These are phyloP conservation scores for Glonium stellatum DNA, from an alignment of 495 filamentous ascomycete species.

Conservation along the genomic window DNA sequence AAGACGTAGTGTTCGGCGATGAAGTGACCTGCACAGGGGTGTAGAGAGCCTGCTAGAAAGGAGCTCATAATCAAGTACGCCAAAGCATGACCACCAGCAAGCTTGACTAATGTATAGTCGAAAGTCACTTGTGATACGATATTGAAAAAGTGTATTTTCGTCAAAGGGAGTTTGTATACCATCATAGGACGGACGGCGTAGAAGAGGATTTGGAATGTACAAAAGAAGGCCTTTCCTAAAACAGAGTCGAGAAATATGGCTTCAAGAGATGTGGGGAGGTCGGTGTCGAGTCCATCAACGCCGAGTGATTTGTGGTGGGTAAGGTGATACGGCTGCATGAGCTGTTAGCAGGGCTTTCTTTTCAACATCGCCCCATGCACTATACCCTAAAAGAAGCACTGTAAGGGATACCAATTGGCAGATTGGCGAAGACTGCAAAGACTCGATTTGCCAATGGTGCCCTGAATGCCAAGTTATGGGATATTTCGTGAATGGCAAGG, in stretches of 20 bases:
- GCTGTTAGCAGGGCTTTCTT: constrained; percentile 8
- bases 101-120: constrained; percentile 59
- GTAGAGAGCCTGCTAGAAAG: constrained; percentile 88
- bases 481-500: constrained; percentile 98
- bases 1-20: constrained; percentile 99
- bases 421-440: constrained; percentile 85
- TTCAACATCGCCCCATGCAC: neutral
- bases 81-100: constrained; percentile 51
- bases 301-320: constrained; percentile 99
- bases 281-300: constrained; percentile 91
- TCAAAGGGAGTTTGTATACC: constrained; percentile 83
- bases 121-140: constrained; percentile 67
- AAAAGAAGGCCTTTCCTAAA: constrained; percentile 97
- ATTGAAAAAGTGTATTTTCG: constrained; percentile 77
- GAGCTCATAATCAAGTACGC: constrained; percentile 77
- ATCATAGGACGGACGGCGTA: constrained; percentile 98
- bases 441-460: constrained; percentile 76
- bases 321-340: constrained; percentile 81
- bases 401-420: constrained; percentile 93
- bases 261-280: constrained; percentile 87
- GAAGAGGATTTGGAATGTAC: constrained; percentile 98
- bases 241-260: constrained; percentile 93
- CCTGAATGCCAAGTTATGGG: constrained; percentile 91
- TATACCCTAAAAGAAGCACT: constrained; percentile 84
- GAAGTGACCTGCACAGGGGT: constrained; percentile 96